phyloP scores from a whole-genome alignment of 768 basidiomycete species.

The Lactarius hengduanensis region DNA sequence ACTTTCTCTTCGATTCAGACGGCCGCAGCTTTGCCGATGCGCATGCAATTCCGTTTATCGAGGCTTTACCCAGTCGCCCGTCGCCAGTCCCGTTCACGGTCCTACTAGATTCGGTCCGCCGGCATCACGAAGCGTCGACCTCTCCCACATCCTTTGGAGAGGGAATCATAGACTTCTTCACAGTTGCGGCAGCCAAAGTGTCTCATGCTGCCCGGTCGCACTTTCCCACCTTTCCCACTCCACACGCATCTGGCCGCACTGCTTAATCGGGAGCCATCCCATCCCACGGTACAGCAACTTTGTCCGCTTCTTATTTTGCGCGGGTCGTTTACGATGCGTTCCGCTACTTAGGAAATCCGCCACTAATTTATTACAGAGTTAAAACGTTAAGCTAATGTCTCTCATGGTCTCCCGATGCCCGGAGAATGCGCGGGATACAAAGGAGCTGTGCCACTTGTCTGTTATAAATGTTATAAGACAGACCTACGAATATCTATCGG shows the following conservation, averaged over 20 bases:
- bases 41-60: slow-evolving; percentile 16
- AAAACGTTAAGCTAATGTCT: background rate
- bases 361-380: background rate
- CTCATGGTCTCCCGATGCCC: background rate
- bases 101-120: slow-evolving; percentile 15
- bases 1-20: background rate
- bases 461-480: background rate
- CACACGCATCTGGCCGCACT: background rate
- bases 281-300: slow-evolving; percentile 4
- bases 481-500: background rate
- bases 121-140: slow-evolving; percentile 4
- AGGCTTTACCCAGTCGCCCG: background rate
- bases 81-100: slow-evolving; percentile 9
- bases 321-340: slow-evolving; percentile 4
- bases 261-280: background rate
- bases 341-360: slow-evolving; percentile 5
- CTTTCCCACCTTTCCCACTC: background rate
- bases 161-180: slow-evolving; percentile 17
- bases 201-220: slow-evolving; percentile 11
- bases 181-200: slow-evolving; percentile 20
- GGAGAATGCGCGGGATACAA: background rate
- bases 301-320: background rate
- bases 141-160: slow-evolving; percentile 6
- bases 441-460: background rate
- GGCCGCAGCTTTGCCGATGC: slow-evolving; percentile 9